These are phyloP conservation scores for Colletotrichum tanaceti DNA, from an alignment of 2,329 filamentous ascomycete species.

Conservation along the genomic window DNA sequence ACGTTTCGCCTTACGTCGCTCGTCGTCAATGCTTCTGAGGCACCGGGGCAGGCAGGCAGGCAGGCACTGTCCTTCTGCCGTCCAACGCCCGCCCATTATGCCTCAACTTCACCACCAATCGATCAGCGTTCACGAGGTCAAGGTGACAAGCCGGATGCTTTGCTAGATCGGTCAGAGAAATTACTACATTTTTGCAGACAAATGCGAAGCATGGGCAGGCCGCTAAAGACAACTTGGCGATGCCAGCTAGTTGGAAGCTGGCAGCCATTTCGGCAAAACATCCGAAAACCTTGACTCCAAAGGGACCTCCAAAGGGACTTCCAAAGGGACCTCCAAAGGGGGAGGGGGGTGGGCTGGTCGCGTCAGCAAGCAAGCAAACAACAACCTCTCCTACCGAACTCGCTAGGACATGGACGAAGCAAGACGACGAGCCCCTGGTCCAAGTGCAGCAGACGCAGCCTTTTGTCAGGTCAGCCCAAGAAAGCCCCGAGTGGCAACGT, in stretches of 20 bases:
- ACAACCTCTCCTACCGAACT: background rate
- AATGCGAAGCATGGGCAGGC: background rate
- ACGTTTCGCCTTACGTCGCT: background rate
- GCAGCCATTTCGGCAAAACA: constrained; percentile 29
- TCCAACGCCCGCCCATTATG: background rate
- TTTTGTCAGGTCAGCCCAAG: background rate
- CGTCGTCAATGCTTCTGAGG: background rate
- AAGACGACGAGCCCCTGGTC: constrained; percentile 24
- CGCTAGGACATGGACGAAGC: constrained; percentile 3
- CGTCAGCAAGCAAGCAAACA: background rate
- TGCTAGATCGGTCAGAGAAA: background rate
- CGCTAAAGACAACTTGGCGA: constrained; percentile 12
- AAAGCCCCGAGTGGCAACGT: constrained; percentile 20
- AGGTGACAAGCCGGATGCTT: background rate
- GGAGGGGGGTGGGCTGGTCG: constrained; percentile 7
- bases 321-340: too few species aligned
- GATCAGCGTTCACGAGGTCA: background rate
- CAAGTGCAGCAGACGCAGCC: constrained; percentile 19
- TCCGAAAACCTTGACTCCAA: constrained; percentile 29
- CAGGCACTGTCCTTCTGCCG: too few species aligned
- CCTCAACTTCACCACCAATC: background rate
- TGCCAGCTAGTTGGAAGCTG: background rate
- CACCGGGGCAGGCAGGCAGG: too few species aligned
- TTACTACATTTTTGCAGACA: background rate
- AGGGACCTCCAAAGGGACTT: background rate